These are phyloP conservation scores for Cubamyces lactineus DNA, from an alignment of 768 basidiomycete species.

Conservation along the genomic window DNA sequence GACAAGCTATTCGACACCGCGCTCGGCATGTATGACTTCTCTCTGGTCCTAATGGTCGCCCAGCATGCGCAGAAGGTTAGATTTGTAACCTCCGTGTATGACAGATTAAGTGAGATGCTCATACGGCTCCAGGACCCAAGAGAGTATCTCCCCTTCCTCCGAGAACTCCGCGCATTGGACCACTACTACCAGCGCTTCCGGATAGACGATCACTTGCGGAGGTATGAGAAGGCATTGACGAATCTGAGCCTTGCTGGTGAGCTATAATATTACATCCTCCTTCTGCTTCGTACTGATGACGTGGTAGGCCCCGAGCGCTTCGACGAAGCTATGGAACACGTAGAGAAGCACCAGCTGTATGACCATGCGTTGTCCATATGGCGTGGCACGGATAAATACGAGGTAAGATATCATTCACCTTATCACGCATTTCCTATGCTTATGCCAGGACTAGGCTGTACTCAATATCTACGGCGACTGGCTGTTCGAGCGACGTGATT, in stretches of 20 bases:
- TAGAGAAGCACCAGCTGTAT: conserved; percentile 78
- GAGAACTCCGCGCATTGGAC: conserved; percentile 81
- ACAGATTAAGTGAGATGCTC: neutral
- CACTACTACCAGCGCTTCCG: conserved; percentile 83
- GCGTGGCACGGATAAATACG: conserved; percentile 63
- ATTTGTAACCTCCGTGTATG: neutral
- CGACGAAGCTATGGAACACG: conserved; percentile 77
- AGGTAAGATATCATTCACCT: conserved; percentile 44
- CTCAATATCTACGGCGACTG: conserved; percentile 82
- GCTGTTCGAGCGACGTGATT: conserved; percentile 84
- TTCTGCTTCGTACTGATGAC: neutral
- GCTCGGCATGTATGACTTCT: conserved; percentile 98
- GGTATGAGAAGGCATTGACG: conserved; percentile 70
- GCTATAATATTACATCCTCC: neutral
- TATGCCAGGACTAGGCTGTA: conserved; percentile 49
- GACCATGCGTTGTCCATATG: conserved; percentile 76
- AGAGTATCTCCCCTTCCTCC: conserved; percentile 96
- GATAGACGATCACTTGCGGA: conserved; percentile 91
- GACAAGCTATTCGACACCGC: conserved; percentile 91
- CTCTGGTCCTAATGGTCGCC: conserved; percentile 92
- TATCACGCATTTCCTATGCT: neutral
- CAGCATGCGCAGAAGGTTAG: conserved; percentile 94
- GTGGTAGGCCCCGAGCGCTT: conserved; percentile 66
- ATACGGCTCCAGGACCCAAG: conserved; percentile 78
- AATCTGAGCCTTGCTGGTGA: conserved; percentile 78